Conservation (phyloP, 257 asterid species). For the Gentiana macrophylla region DNA sequence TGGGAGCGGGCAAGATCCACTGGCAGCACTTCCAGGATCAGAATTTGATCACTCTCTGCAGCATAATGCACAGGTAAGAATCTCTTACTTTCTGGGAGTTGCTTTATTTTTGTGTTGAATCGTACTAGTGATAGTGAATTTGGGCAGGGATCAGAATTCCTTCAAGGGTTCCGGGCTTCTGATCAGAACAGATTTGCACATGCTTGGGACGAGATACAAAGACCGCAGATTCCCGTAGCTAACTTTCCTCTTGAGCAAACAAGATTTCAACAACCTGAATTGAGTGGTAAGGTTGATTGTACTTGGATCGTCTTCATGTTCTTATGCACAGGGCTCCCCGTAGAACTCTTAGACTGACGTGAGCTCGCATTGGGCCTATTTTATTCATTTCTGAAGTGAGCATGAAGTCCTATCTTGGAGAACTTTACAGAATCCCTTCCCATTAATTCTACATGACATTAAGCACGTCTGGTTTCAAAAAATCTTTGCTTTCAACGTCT, state of each 20-base stretch:
- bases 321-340: no score
- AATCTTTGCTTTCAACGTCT: background rate
- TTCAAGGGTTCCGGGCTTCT: conserved; percentile 65
- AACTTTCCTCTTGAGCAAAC: conserved; percentile 53
- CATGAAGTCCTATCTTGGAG: no score
- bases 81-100: conserved; percentile 3
- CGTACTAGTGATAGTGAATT: conserved; percentile 3
- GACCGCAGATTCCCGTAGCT: conserved; percentile 51
- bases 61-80: conserved; percentile 65
- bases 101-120: conserved; percentile 7
- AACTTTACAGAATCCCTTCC: no score
- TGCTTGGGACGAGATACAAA: conserved; percentile 90
- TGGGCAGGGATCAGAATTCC: conserved; percentile 72
- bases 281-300: conserved; percentile 44
- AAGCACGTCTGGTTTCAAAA: background rate
- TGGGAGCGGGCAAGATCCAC: conserved; percentile 54
- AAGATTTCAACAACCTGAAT: conserved; percentile 47
- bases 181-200: conserved; percentile 74
- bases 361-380: no score
- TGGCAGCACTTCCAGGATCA: conserved; percentile 73
- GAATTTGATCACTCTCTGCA: conserved; percentile 58
- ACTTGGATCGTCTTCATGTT: background rate
- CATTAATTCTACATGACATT: no score
- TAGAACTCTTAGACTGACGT: no score
- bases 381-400: no score